Percentiles rank a stretch among this genome's conserved stretches.
phyloP scores from a whole-genome alignment of 2,329 filamentous ascomycete species.

The Fusarium papillatum region DNA sequence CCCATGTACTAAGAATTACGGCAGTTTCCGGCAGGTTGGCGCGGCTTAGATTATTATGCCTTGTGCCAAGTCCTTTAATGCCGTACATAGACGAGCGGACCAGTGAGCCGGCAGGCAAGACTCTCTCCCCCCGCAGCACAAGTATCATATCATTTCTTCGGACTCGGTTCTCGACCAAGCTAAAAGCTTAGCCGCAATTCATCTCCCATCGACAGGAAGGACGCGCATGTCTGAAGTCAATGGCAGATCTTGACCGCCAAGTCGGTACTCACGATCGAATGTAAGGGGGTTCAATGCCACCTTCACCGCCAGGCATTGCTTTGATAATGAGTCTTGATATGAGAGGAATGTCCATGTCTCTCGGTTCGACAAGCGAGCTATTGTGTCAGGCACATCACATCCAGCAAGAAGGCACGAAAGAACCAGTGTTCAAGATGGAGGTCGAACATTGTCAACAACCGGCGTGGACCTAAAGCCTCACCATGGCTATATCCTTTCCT shows the following conservation, averaged over 20 bases:
- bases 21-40: neutral
- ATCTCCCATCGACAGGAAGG: neutral
- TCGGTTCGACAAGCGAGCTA: neutral
- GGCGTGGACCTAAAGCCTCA: neutral
- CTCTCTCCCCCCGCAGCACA: neutral
- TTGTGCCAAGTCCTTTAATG: neutral
- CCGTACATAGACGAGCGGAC: neutral
- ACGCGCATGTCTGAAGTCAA: neutral
- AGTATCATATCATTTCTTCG: neutral
- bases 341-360: neutral
- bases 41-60: neutral
- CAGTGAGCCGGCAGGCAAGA: neutral
- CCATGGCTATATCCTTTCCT: neutral
- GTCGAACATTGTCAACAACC: neutral
- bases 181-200: constrained; percentile 14
- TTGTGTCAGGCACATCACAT: neutral
- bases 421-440: neutral
- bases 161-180: constrained; percentile 2
- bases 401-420: neutral
- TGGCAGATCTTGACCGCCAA: neutral
- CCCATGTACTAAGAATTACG: neutral
- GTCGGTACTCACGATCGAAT: neutral
- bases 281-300: neutral
- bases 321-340: neutral
- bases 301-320: neutral